Evolutionary conservation across 176 grass and related monocot species (phyloP).

Genomic region (Calamus simplicifolius): DNA sequence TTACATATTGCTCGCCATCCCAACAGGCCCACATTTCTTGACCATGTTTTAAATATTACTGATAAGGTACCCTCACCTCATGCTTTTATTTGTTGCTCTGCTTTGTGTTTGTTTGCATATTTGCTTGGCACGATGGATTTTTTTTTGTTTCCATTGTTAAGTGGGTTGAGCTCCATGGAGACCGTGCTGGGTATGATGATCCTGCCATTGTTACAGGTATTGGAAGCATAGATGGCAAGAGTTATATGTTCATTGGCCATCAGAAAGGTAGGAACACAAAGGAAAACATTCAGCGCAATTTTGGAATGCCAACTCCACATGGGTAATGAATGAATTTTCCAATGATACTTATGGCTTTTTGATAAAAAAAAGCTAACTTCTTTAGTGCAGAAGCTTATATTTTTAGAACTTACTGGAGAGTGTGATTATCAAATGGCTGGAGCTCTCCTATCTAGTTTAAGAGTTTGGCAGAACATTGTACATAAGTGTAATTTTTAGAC

Average conservation of each 20-base stretch:
- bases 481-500: no score
- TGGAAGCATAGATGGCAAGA: conserved; percentile 38
- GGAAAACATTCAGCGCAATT: conserved; percentile 49
- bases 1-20: conserved; percentile 41
- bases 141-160: conserved; percentile 12
- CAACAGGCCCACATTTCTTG: conserved; percentile 47
- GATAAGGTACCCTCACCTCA: conserved; percentile 20
- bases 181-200: conserved; percentile 48
- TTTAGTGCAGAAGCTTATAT: no score
- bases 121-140: not conserved
- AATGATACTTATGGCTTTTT: no score
- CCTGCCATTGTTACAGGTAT: conserved; percentile 35
- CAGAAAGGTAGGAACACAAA: conserved; percentile 51
- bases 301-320: conserved; percentile 50
- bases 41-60: conserved; percentile 43
- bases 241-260: conserved; percentile 41
- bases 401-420: no score
- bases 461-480: no score
- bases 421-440: no score
- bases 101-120: not conserved
- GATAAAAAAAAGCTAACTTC: no score
- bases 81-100: conserved; percentile 1
- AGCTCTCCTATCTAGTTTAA: no score
- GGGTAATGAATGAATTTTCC: conserved; percentile 19
- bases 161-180: conserved; percentile 50